These are phyloP conservation scores for Tuber aestivum DNA, from an alignment of 495 filamentous ascomycete species.

Conservation along the genomic window DNA sequence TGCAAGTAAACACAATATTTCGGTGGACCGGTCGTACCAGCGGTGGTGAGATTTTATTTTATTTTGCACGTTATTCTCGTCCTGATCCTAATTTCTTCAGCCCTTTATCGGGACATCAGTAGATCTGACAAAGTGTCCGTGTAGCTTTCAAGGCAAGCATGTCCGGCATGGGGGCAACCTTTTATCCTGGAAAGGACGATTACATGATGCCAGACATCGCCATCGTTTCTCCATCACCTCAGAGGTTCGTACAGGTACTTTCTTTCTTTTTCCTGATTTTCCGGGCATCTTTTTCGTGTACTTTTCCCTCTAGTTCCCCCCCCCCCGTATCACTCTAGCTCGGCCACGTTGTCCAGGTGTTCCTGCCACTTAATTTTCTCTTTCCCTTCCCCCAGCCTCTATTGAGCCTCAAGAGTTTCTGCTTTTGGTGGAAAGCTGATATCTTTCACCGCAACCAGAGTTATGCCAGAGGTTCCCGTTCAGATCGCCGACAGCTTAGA, in stretches of 20 bases:
- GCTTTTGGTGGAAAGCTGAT: conserved; percentile 12
- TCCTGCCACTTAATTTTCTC: conserved; percentile 27
- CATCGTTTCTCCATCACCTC: conserved; percentile 74
- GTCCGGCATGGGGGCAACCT: conserved; percentile 64
- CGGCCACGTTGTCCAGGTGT: conserved; percentile 19
- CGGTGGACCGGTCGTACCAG: background rate
- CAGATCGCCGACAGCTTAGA: conserved; percentile 83
- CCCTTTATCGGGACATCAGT: background rate
- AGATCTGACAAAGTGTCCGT: background rate
- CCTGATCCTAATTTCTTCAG: background rate
- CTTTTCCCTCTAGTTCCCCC: conserved; percentile 13
- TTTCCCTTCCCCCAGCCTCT: conserved; percentile 15
- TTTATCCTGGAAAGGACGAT: conserved; percentile 81
- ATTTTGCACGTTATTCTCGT: background rate
- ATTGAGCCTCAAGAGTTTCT: background rate
- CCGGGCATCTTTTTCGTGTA: conserved; percentile 13
- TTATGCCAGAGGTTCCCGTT: conserved; percentile 70
- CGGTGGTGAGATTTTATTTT: background rate
- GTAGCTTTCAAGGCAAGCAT: conserved; percentile 8
- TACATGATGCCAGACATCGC: conserved; percentile 65
- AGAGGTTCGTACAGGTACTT: conserved; percentile 60
- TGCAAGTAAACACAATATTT: background rate
- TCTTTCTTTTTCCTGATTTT: conserved; percentile 29
- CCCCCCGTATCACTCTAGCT: conserved; percentile 7
- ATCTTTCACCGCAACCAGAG: conserved; percentile 45